Conservation (phyloP, 148 eudicot species). For the Fagopyrum esculentum region DNA sequence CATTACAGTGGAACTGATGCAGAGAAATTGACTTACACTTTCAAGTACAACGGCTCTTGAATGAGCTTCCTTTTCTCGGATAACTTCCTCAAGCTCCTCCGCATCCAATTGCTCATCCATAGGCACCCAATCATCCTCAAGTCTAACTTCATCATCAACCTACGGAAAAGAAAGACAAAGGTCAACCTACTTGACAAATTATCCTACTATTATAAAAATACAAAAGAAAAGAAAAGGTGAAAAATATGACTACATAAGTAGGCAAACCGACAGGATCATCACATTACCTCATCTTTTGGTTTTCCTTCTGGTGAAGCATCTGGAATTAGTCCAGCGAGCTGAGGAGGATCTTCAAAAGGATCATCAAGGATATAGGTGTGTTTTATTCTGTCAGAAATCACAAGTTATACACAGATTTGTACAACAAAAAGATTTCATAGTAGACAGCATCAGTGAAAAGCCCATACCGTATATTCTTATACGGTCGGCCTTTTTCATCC, state of each 20-base stretch:
- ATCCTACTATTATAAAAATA: neutral
- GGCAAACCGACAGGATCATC: neutral
- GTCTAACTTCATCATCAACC: slow-evolving; percentile 83
- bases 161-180: slow-evolving; percentile 17
- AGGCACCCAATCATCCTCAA: slow-evolving; percentile 99
- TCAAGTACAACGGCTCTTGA: slow-evolving; percentile 95
- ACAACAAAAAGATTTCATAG: neutral
- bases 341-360: slow-evolving; percentile 89
- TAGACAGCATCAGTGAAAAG: neutral
- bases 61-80: slow-evolving; percentile 82
- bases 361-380: slow-evolving; percentile 87
- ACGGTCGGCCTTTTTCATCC: slow-evolving; percentile 78
- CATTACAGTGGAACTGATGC: slow-evolving; percentile 2
- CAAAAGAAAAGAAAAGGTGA: neutral
- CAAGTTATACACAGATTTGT: slow-evolving; percentile 3
- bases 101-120: slow-evolving; percentile 67
- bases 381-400: slow-evolving; percentile 51
- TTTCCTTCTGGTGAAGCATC: slow-evolving; percentile 96
- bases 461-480: slow-evolving; percentile 71
- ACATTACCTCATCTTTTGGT: slow-evolving; percentile 76
- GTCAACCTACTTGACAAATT: neutral
- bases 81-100: slow-evolving; percentile 65
- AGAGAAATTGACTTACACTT: slow-evolving; percentile 45
- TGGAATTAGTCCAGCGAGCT: slow-evolving; percentile 63
- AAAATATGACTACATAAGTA: neutral